These are phyloP conservation scores for Aureobasidium zeae DNA, from an alignment of 2,329 filamentous ascomycete genomes.

Conservation along the genomic window DNA sequence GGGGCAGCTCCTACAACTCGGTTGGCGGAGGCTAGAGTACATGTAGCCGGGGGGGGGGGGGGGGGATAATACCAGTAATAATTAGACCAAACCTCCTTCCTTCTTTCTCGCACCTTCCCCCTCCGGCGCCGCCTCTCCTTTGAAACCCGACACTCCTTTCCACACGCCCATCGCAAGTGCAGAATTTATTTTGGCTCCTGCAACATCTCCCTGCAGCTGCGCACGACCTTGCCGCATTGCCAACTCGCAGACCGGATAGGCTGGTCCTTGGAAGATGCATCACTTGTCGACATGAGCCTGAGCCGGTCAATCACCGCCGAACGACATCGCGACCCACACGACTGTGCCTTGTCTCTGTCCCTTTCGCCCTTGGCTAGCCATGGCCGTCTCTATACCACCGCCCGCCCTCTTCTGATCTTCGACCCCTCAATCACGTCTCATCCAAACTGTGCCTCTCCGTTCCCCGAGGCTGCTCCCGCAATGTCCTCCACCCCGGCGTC, in stretches of 20 bases:
- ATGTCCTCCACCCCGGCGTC: conserved; percentile 23
- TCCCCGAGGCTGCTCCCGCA: conserved; percentile 15
- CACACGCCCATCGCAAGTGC: too few species aligned
- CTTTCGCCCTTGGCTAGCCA: neutral
- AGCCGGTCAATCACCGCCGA: conserved; percentile 4
- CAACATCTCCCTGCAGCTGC: conserved; percentile 2
- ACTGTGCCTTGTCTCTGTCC: neutral
- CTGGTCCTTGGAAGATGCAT: conserved; percentile 15
- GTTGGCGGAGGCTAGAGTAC: too few species aligned
- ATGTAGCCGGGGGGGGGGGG: too few species aligned
- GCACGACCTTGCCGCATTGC: conserved; percentile 5
- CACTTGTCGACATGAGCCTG: conserved; percentile 14
- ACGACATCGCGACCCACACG: neutral
- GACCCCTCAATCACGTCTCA: too few species aligned
- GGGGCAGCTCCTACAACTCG: too few species aligned
- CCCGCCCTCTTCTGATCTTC: neutral
- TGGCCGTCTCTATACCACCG: conserved; percentile 1
- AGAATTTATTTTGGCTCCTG: conserved; percentile 11
- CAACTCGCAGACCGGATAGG: conserved; percentile 4
- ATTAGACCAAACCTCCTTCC: too few species aligned
- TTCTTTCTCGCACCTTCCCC: too few species aligned
- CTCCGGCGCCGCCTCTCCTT: too few species aligned
- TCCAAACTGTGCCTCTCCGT: neutral
- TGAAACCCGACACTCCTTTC: conserved; percentile 11
- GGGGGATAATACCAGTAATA: too few species aligned